Conservation (phyloP, 768 basidiomycete species). For the Suillus occidentalis region DNA sequence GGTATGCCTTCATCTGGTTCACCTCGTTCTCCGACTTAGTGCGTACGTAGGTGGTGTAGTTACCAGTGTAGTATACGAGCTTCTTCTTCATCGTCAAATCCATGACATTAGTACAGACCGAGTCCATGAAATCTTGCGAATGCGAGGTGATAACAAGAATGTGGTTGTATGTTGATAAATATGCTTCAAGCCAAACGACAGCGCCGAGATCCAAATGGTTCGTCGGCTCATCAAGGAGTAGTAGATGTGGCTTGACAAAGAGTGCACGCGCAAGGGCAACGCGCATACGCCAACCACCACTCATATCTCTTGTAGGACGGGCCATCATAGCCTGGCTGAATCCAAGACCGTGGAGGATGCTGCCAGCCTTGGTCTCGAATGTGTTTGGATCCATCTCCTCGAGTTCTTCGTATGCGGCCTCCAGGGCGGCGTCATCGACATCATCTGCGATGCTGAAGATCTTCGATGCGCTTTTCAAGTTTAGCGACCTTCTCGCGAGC, state of each 20-base stretch:
- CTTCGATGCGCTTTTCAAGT: constrained; percentile 92
- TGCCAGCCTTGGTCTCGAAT: constrained; percentile 94
- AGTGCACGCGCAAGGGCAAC: constrained; percentile 95
- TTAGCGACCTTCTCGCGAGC: constrained; percentile 91
- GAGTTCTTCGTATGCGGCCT: constrained; percentile 90
- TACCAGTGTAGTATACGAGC: constrained; percentile 91
- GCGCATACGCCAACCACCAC: constrained; percentile 99
- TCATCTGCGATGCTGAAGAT: constrained; percentile 89
- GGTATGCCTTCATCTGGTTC: constrained; percentile 99
- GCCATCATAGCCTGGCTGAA: constrained; percentile 92
- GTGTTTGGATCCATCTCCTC: constrained; percentile 96
- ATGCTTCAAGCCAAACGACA: constrained; percentile 98
- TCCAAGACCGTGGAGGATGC: constrained; percentile 96
- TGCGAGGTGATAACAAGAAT: constrained; percentile 97
- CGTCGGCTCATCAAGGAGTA: constrained; percentile 91
- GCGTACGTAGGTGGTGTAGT: constrained; percentile 96
- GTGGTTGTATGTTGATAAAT: constrained; percentile 97
- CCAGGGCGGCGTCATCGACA: constrained; percentile 85
- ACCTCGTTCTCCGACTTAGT: constrained; percentile 97
- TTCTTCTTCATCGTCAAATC: constrained; percentile 92
- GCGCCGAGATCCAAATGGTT: constrained; percentile 96
- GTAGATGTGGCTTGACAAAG: constrained; percentile 94
- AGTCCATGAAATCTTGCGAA: constrained; percentile 99
- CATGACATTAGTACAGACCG: constrained; percentile 97
- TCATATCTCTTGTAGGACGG: constrained; percentile 98